A percentile compares a stretch with the other conserved stretches of the same genome.
Conservation (phyloP, 495 filamentous ascomycete genomes). For the Acidomyces sp. region DNA sequence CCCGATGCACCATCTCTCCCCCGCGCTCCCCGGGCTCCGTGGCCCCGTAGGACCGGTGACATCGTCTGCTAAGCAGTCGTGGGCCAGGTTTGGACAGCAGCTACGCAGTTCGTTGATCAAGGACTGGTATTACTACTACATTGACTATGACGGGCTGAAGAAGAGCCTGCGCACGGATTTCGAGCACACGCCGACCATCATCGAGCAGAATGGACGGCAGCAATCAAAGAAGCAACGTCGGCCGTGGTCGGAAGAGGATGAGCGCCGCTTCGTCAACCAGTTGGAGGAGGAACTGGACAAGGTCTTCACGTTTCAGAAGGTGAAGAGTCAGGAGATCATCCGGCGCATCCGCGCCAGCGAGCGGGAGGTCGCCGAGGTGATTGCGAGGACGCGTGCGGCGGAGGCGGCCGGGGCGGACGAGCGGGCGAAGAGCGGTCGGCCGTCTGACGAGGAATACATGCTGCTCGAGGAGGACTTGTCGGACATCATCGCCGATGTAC, state of each 20-base stretch:
- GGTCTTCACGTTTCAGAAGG: constrained; percentile 89
- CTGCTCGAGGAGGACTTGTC: constrained; percentile 87
- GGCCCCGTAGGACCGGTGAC: too few species aligned
- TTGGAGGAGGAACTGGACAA: constrained; percentile 91
- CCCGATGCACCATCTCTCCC: too few species aligned
- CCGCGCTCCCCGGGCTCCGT: too few species aligned
- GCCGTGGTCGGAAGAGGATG: constrained; percentile 84
- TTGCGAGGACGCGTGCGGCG: constrained; percentile 58
- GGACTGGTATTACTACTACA: constrained; percentile 95
- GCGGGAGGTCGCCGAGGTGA: constrained; percentile 76
- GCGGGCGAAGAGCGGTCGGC: constrained; percentile 23
- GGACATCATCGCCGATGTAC: constrained; percentile 97
- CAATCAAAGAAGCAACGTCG: constrained; percentile 35
- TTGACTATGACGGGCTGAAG: constrained; percentile 92
- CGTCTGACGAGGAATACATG: constrained; percentile 85
- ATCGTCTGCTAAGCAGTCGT: neutral
- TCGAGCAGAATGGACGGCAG: too few species aligned
- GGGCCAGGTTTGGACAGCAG: constrained; percentile 82
- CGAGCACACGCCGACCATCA: constrained; percentile 42
- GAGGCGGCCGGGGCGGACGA: constrained; percentile 9
- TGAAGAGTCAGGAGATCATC: constrained; percentile 89
- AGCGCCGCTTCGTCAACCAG: constrained; percentile 71
- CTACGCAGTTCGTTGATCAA: constrained; percentile 83
- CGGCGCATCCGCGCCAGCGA: constrained; percentile 75
- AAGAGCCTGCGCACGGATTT: constrained; percentile 64